Evolutionary conservation across 2,329 filamentous ascomycete species (phyloP).

Genomic region (Xylaria sp.): DNA sequence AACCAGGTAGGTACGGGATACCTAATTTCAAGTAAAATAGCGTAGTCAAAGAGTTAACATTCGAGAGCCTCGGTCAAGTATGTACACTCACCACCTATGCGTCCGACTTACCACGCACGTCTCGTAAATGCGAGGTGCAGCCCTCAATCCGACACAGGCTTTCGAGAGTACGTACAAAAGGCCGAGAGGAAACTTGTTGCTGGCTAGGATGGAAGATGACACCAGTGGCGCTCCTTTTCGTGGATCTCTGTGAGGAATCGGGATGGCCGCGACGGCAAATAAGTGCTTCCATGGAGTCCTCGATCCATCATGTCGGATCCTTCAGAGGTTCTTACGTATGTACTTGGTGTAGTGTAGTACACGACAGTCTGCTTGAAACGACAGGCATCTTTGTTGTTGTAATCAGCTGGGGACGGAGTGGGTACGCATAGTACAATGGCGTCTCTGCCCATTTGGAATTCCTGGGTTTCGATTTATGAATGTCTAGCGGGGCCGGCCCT

Average conservation of each 20-base stretch:
- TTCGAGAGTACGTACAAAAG: not conserved
- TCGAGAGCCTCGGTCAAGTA: not conserved
- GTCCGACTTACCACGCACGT: not conserved
- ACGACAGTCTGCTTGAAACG: not conserved
- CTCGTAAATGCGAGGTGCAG: slow-evolving; percentile 12
- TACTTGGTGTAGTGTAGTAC: not conserved
- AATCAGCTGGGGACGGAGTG: not conserved
- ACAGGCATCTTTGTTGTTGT: not conserved
- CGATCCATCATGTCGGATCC: not conserved
- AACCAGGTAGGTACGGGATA: not conserved
- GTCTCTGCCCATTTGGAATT: slow-evolving; percentile 32
- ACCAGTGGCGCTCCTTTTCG: not conserved
- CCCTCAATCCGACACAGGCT: not conserved
- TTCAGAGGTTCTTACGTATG: not conserved
- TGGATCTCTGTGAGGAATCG: not conserved
- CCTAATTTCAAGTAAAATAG: not conserved
- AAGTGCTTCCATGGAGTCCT: not conserved
- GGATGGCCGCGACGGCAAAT: slow-evolving; percentile 18
- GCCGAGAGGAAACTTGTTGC: not conserved
- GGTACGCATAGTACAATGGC: not conserved
- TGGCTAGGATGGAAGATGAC: not conserved
- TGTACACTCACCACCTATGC: not conserved
- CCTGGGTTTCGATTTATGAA: slow-evolving; percentile 16
- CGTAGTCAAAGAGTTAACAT: not conserved
- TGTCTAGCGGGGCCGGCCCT: slow-evolving; percentile 19